Evolutionary conservation across 2,329 filamentous ascomycete species (phyloP).

Genomic region (Aspergillus cejpii): DNA sequence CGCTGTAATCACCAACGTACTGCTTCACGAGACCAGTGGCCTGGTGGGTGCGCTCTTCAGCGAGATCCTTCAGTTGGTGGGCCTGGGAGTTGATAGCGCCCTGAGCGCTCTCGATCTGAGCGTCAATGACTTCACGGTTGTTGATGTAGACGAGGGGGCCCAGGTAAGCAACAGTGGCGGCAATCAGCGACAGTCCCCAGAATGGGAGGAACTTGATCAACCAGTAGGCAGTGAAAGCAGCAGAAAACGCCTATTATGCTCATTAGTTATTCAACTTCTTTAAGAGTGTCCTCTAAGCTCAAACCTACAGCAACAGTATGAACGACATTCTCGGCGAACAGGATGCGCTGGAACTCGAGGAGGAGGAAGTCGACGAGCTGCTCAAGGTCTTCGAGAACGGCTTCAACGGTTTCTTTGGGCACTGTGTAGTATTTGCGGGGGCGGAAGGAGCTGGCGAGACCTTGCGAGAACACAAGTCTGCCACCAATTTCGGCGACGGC

Average conservation of each 20-base stretch:
- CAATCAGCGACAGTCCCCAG: constrained; percentile 57
- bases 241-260: constrained; percentile 49
- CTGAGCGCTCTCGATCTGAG: constrained; percentile 50
- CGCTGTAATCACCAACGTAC: constrained; percentile 55
- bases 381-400: constrained; percentile 55
- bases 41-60: constrained; percentile 53
- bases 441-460: constrained; percentile 55
- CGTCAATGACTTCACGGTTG: constrained; percentile 59
- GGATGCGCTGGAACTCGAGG: constrained; percentile 59
- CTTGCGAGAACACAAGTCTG: constrained; percentile 50
- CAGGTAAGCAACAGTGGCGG: constrained; percentile 52
- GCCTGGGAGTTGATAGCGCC: constrained; percentile 53
- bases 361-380: constrained; percentile 63
- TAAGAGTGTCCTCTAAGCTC: background rate
- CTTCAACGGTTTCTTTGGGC: constrained; percentile 57
- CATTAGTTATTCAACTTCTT: background rate
- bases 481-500: constrained; percentile 53
- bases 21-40: constrained; percentile 53
- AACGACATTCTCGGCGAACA: constrained; percentile 60
- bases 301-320: constrained; percentile 53
- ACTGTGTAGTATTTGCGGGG: constrained; percentile 61
- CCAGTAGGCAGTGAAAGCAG: constrained; percentile 56
- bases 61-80: constrained; percentile 53
- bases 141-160: constrained; percentile 57
- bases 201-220: constrained; percentile 60